Base-by-base conservation (phyloP, 2,329 filamentous ascomycete genomes). In the Myriosclerotinia curreyana region DNA sequence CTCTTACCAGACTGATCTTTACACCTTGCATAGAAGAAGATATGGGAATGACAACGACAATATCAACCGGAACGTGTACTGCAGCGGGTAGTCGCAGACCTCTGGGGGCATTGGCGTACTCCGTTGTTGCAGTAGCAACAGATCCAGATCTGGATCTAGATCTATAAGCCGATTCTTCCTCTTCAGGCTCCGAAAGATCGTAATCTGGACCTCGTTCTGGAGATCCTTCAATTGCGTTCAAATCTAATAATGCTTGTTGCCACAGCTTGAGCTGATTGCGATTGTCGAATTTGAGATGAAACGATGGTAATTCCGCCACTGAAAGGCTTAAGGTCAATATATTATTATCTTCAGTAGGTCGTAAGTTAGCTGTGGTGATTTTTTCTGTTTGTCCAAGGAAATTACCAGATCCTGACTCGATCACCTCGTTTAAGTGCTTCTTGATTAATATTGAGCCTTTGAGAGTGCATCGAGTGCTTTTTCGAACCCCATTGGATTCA, bases 11-110 rank as follows among this genome's bases (percentile, higher is more conserved):
- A 67, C 94, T 96, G 74, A 98, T 97, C 79, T 99, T 99, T 66
- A 99, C 85, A n/a, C 95, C 95, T 77, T 98, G 95, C 94, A 98
- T 99, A 0, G 95, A 98, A 0, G 94, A 96, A 0, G 95, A 98
- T 7, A 99, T 92, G 0, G 95, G 95, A 42, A 99, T 93, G 28
- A 99, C 95, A 0, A 98, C 92, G 0, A 99, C 94, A 38, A 99
- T 87, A 74, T 99, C 95, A 62, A 98, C 86, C 1, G 95, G 94
- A 20, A 98, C 91, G 74, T 99, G 95, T 55, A 94, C 76, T 36
- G 74, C 64, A 56, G 74, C 59, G 40, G 77, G 70, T 28, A 79
- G 71, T 58, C 72, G 71, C 52, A 68, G 65, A 48, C 66, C 62
- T 82, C 71, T 81, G 76, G 73, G 75, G 22, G 83, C 83, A 74